Base-by-base conservation (phyloP, 768 basidiomycete species). In the Termitomyces sp. region DNA sequence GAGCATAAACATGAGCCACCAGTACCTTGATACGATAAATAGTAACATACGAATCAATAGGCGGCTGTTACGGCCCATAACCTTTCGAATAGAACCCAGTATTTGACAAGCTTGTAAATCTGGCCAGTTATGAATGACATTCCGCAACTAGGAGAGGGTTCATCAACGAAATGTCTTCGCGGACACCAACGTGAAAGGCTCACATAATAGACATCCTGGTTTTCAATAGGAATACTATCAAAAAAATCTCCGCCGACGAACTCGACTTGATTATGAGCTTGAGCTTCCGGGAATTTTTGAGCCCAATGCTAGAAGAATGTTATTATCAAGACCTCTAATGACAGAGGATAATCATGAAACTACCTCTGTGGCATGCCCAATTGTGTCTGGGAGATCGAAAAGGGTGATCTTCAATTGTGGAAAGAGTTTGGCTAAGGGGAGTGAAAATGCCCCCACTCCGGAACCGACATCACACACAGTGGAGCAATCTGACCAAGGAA, bases 131-230 rank as follows among this genome's bases (percentile, higher is more conserved):
- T 51, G 52, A 18, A 59, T 33, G 15, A 53, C 55, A 39, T 60
- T 58, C 2, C 59, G 55, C 13, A 39, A 24, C 42, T 35, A n/a
- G 7, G 8, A 55, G 48, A 32, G 16, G 22, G 2, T 35, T 4
- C 9, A 35, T 33, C 2, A 24, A 28, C 9, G 6, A 20, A 13
- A 32, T 38, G 20, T 36, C 16, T 22, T 39, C 5, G 4, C 8
- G 4, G 18, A 39, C 5, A 42, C 12, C 7, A 40, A 12, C n/a
- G 13, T 24, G 8, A 24, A 50, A 46, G 38, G 13, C n/a, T 69
- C 75, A 82, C 80, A 65, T 79, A 79, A 64, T 81, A 80, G 16
- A 80, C 67, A 62, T 79, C 75, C 45, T 74, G 75, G 16, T 69
- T 73, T 13, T 64, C 62, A 39, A 75, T 69, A 1, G 79, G 78